Conservation (phyloP, 768 basidiomycete species). For the Russula dissimulans region DNA sequence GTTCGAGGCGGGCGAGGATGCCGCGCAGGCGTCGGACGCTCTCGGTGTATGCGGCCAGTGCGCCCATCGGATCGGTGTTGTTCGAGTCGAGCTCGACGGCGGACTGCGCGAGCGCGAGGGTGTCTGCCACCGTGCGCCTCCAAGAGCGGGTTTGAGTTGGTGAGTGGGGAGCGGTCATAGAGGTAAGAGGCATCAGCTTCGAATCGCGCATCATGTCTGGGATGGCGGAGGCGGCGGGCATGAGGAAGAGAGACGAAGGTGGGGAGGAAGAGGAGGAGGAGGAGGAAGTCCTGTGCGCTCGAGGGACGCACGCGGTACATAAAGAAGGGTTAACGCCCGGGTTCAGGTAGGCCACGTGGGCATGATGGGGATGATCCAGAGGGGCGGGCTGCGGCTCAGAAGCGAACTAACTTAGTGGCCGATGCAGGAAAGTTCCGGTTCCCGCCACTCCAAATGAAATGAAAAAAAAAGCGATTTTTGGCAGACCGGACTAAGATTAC, state of each 20-base stretch:
- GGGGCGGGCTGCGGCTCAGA: too few relatives aligned
- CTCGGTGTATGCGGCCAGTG: conserved; percentile 2
- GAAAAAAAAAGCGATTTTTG: too few relatives aligned
- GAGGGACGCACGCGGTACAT: too few relatives aligned
- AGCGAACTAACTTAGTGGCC: too few relatives aligned
- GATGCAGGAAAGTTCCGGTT: too few relatives aligned
- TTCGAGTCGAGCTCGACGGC: conserved; percentile 10
- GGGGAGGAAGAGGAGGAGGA: neutral
- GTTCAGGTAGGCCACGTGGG: too few relatives aligned
- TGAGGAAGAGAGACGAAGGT: neutral
- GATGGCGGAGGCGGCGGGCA: too few relatives aligned
- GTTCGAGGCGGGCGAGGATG: conserved; percentile 9
- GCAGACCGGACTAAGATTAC: too few relatives aligned
- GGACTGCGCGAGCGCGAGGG: neutral
- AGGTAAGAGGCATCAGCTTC: neutral
- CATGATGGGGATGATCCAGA: too few relatives aligned
- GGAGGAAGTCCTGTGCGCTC: neutral
- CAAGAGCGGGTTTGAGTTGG: conserved; percentile 1
- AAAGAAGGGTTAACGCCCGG: neutral
- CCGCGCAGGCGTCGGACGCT: conserved; percentile 4
- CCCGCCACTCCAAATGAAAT: too few relatives aligned
- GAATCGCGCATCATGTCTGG: neutral
- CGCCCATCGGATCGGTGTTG: neutral
- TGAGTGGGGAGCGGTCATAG: too few relatives aligned
- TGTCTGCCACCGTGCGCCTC: conserved; percentile 7